Evolutionary conservation across 2,329 filamentous ascomycete genomes (phyloP).

Genomic region (Diaporthe sp.): DNA sequence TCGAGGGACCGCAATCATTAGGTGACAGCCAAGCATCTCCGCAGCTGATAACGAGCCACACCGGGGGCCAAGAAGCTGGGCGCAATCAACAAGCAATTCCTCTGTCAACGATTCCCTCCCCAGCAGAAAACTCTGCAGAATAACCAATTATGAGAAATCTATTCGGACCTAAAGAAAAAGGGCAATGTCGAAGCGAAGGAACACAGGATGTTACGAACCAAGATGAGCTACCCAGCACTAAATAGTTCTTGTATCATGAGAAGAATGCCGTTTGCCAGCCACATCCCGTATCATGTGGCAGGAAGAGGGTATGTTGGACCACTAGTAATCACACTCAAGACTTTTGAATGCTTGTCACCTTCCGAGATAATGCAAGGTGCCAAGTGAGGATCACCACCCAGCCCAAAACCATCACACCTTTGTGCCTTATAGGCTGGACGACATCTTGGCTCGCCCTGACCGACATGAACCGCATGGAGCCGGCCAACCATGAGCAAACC

Average conservation of each 20-base stretch:
- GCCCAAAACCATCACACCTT: background rate
- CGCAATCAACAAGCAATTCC: conserved; percentile 16
- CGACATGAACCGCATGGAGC: conserved; percentile 15
- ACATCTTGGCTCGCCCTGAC: conserved; percentile 11
- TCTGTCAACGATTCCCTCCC: background rate
- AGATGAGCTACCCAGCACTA: background rate
- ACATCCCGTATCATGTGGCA: conserved; percentile 16
- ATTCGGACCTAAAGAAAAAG: background rate
- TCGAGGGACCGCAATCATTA: conserved; percentile 5
- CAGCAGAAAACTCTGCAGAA: background rate
- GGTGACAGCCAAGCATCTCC: conserved; percentile 25
- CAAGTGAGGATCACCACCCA: conserved; percentile 18
- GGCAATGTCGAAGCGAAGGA: background rate
- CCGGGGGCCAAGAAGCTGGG: conserved; percentile 11
- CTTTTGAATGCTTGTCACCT: conserved; percentile 19
- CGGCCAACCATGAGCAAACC: background rate
- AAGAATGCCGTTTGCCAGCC: background rate
- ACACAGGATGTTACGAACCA: background rate
- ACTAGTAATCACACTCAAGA: conserved; percentile 20
- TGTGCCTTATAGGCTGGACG: conserved; percentile 17
- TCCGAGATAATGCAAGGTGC: conserved; percentile 23
- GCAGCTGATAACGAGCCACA: conserved; percentile 22
- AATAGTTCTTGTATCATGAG: background rate
- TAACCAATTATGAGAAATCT: background rate
- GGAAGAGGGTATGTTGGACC: background rate